These are phyloP conservation scores for Fraxinus platypoda DNA, from an alignment of 305 asterid species.

Conservation along the genomic window DNA sequence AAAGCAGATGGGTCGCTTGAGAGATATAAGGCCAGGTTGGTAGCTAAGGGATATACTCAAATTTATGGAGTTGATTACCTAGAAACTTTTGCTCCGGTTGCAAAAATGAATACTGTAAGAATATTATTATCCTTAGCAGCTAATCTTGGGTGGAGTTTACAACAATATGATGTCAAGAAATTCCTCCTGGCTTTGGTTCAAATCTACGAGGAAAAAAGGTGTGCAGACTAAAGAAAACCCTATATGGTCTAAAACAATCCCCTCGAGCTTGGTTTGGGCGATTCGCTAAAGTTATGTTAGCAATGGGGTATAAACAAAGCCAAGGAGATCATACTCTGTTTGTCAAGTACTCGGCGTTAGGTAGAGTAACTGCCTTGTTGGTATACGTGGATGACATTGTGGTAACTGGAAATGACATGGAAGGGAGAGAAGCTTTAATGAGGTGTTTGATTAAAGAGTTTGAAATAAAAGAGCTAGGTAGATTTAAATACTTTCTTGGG, in stretches of 20 bases:
- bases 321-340: neutral
- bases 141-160: neutral
- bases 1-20: no score
- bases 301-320: neutral
- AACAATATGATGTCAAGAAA: neutral
- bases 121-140: neutral
- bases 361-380: neutral
- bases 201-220: neutral
- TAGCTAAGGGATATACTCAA: no score
- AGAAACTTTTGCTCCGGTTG: neutral
- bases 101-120: no score
- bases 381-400: neutral
- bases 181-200: neutral
- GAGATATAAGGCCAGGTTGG: no score
- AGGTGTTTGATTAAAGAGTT: neutral
- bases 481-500: no score
- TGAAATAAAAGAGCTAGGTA: no score
- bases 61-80: no score
- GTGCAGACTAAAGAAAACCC: neutral
- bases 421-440: neutral
- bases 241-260: neutral
- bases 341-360: neutral
- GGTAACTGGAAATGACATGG: neutral
- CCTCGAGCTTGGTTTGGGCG: no score
- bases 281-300: neutral